These are phyloP conservation scores for Chlorociboria aeruginascens DNA, from an alignment of 495 filamentous ascomycete species.

Conservation along the genomic window DNA sequence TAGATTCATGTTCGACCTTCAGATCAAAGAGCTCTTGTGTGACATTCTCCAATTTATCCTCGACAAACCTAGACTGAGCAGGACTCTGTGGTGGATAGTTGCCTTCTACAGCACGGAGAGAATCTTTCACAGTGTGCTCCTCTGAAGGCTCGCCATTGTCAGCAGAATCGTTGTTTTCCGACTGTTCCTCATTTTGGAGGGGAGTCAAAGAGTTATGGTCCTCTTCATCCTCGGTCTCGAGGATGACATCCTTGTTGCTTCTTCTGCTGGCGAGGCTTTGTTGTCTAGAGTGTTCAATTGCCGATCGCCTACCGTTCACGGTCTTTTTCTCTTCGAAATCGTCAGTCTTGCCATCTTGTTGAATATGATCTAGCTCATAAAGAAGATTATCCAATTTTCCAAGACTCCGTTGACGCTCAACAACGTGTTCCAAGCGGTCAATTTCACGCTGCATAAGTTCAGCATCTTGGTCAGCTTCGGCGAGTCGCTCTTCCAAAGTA, in stretches of 20 bases:
- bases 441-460: slow-evolving; percentile 96
- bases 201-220: neutral
- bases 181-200: slow-evolving; percentile 2
- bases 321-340: slow-evolving; percentile 23
- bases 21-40: slow-evolving; percentile 89
- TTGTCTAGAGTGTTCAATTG: slow-evolving; percentile 31
- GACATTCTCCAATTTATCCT: slow-evolving; percentile 85
- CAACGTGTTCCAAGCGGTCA: slow-evolving; percentile 82
- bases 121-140: slow-evolving; percentile 9
- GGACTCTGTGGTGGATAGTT: slow-evolving; percentile 28
- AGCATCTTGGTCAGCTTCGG: slow-evolving; percentile 90
- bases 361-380: slow-evolving; percentile 76
- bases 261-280: slow-evolving; percentile 38
- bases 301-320: slow-evolving; percentile 24
- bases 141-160: slow-evolving; percentile 19
- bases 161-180: slow-evolving; percentile 16
- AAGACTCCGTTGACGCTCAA: slow-evolving; percentile 89
- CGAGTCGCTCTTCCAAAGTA: slow-evolving; percentile 88
- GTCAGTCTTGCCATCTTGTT: slow-evolving; percentile 41
- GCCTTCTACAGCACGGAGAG: slow-evolving; percentile 5
- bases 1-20: slow-evolving; percentile 77
- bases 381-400: slow-evolving; percentile 89
- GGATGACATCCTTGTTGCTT: slow-evolving; percentile 42
- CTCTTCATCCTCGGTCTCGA: slow-evolving; percentile 29
- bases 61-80: slow-evolving; percentile 72